phyloP scores from a whole-genome alignment of 192 early-diverging fungal genomes.

The Coemansia sp. region DNA sequence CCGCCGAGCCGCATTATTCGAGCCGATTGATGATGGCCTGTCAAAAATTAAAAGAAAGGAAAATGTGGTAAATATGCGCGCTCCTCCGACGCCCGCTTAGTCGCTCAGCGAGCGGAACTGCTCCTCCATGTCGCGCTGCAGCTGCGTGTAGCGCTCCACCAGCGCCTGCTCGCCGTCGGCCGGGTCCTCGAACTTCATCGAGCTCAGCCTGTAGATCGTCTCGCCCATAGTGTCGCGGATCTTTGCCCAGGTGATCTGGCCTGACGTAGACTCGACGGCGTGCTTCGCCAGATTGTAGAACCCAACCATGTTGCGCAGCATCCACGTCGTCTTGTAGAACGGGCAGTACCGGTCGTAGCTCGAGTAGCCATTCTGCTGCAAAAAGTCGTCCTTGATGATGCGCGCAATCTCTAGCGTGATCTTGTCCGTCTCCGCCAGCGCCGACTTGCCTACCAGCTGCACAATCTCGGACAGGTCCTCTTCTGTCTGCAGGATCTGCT shows the following conservation, averaged over 20 bases:
- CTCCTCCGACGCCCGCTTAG: slow-evolving; percentile 26
- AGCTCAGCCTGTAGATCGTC: slow-evolving; percentile 93
- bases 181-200: slow-evolving; percentile 99
- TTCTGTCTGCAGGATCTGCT: slow-evolving; percentile 98
- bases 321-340: slow-evolving; percentile 99
- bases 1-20: not conserved
- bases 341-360: slow-evolving; percentile 99
- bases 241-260: slow-evolving; percentile 92
- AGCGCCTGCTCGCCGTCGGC: slow-evolving; percentile 92
- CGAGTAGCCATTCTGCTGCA: slow-evolving; percentile 99
- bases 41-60: slow-evolving; percentile 4
- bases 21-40: not conserved
- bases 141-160: slow-evolving; percentile 85
- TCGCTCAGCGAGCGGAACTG: slow-evolving; percentile 83
- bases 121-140: slow-evolving; percentile 96
- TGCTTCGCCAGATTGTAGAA: slow-evolving; percentile 96
- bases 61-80: not conserved
- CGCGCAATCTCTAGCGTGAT: slow-evolving; percentile 98
- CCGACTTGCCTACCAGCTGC: slow-evolving; percentile 97
- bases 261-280: slow-evolving; percentile 89
- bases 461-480: slow-evolving; percentile 99
- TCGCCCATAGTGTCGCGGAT: slow-evolving; percentile 94
- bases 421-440: slow-evolving; percentile 95
- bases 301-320: slow-evolving; percentile 97
- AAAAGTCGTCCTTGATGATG: slow-evolving; percentile 99